These are phyloP conservation scores for Gentiana dahurica DNA, from an alignment of 257 asterid species.

Conservation along the genomic window DNA sequence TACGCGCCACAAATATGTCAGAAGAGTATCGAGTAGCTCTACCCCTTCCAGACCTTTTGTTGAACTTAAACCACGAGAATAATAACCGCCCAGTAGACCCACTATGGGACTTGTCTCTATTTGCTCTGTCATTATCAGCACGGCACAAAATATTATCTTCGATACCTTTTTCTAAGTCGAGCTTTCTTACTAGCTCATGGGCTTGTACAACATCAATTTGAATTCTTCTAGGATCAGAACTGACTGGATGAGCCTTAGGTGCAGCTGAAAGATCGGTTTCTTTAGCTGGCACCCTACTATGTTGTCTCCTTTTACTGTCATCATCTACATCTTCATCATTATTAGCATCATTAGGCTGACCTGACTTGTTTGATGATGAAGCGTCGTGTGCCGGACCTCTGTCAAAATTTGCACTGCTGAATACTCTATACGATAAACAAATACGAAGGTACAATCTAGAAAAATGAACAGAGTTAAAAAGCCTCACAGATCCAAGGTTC, in stretches of 20 bases:
- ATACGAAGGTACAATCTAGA: slow-evolving; percentile 1
- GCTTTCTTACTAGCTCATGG: slow-evolving; percentile 71
- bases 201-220: slow-evolving; percentile 75
- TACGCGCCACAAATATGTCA: slow-evolving; percentile 96
- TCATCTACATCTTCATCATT: slow-evolving; percentile 76
- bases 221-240: slow-evolving; percentile 68
- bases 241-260: slow-evolving; percentile 79
- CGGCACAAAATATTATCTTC: slow-evolving; percentile 77
- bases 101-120: slow-evolving; percentile 45
- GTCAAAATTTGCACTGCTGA: slow-evolving; percentile 16
- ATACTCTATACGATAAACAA: slow-evolving; percentile 2
- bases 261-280: slow-evolving; percentile 57
- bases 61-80: slow-evolving; percentile 70
- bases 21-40: slow-evolving; percentile 86
- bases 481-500: slow-evolving; percentile 77
- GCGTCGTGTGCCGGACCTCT: slow-evolving; percentile 79
- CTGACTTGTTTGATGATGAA: slow-evolving; percentile 49
- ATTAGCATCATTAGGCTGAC: slow-evolving; percentile 59
- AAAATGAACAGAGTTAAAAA: slow-evolving; percentile 5
- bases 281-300: slow-evolving; percentile 46
- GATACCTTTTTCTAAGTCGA: slow-evolving; percentile 77
- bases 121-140: slow-evolving; percentile 65
- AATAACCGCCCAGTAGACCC: slow-evolving; percentile 54
- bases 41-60: slow-evolving; percentile 90
- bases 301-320: slow-evolving; percentile 60